A percentile compares a stretch with the other conserved stretches of the same genome.
phyloP scores from a whole-genome alignment of 148 eudicot species.

The Fagopyrum esculentum region DNA sequence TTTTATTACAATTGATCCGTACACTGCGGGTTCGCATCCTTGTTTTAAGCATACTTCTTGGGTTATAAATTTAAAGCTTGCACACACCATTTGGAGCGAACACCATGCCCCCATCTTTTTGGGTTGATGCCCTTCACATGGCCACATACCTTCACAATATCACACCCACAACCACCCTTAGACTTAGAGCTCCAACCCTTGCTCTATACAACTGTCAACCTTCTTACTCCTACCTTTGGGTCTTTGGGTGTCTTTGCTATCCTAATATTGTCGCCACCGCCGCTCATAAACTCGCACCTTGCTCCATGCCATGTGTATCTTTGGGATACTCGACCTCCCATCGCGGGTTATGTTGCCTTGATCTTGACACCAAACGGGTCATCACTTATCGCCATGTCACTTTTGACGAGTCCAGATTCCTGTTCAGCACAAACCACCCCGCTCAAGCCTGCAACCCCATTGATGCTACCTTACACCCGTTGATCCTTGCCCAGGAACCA shows the following conservation, averaged over 20 bases:
- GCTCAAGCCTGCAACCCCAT: too few species aligned
- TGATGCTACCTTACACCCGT: too few species aligned
- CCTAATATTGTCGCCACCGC: neutral
- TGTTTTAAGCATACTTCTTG: too few species aligned
- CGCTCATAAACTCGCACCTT: neutral
- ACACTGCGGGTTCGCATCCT: too few species aligned
- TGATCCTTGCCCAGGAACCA: too few species aligned
- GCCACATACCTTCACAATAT: slow-evolving; percentile 14
- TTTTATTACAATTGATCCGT: too few species aligned
- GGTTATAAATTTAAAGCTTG: too few species aligned
- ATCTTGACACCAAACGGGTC: neutral
- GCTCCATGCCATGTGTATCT: slow-evolving; percentile 6
- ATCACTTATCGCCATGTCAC: neutral
- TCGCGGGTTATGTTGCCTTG: neutral
- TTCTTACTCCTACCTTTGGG: neutral
- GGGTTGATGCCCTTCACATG: neutral
- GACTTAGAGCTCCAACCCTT: neutral
- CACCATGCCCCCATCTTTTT: too few species aligned
- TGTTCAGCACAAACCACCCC: too few species aligned
- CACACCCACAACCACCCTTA: neutral
- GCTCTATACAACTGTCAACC: neutral
- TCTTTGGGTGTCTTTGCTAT: slow-evolving; percentile 1
- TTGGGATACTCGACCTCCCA: neutral
- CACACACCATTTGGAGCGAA: too few species aligned
- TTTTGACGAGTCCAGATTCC: too few species aligned